Percentiles rank a stretch among this genome's conserved stretches.
phyloP scores from a whole-genome alignment of 371 early-diverging fungal genomes.

The Entomophthora muscae region DNA sequence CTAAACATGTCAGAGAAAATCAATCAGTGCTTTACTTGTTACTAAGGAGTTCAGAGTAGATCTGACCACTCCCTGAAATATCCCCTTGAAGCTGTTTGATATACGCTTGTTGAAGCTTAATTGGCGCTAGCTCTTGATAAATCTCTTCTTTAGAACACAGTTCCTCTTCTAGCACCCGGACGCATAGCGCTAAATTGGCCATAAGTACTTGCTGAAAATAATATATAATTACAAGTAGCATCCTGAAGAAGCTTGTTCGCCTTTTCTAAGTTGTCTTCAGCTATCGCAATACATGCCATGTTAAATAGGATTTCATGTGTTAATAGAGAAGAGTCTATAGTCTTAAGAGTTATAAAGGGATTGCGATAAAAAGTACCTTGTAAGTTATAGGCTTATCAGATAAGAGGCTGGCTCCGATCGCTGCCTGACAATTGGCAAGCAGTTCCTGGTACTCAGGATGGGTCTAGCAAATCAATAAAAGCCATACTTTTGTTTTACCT shows the following conservation, averaged over 20 bases:
- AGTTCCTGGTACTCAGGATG: constrained; percentile 1
- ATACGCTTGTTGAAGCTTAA: constrained; percentile 5
- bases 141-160: constrained; percentile 6
- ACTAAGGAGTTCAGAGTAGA: not conserved
- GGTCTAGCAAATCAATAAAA: not conserved
- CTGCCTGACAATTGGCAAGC: constrained; percentile 8
- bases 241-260: not conserved
- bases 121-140: constrained; percentile 7
- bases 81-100: not conserved
- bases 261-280: not conserved
- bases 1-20: not conserved
- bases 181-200: not conserved
- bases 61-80: not conserved
- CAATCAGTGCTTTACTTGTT: not conserved
- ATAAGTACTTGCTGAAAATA: not conserved
- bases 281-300: not conserved
- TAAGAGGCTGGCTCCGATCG: not conserved
- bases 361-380: not conserved
- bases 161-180: not conserved
- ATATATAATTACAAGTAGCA: not conserved
- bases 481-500: not conserved
- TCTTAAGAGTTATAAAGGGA: not conserved
- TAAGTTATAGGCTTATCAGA: not conserved
- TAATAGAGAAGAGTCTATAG: not conserved
- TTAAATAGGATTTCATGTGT: constrained; percentile 6